Percentiles rank a stretch among this genome's conserved stretches.
phyloP scores from a whole-genome alignment of 345 rosid genomes.

The Populus simonii region DNA sequence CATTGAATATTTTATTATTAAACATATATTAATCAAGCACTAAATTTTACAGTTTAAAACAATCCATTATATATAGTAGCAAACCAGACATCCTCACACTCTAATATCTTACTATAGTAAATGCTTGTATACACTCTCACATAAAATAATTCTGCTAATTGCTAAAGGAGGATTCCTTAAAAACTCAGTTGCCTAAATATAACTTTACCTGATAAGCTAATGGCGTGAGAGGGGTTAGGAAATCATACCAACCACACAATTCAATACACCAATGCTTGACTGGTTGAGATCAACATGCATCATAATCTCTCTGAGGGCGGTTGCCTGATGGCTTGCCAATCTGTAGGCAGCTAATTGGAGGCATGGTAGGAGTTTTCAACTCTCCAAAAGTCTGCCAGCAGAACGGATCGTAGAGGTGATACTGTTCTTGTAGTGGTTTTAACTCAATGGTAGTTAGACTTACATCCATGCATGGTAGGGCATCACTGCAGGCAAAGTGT shows the following conservation, averaged over 20 bases:
- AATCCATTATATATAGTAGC: conserved; percentile 8
- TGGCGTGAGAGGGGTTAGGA: conserved; percentile 56
- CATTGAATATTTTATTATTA: conserved; percentile 12
- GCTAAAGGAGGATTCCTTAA: conserved; percentile 22
- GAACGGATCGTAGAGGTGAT: conserved; percentile 81
- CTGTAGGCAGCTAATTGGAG: conserved; percentile 82
- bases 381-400: conserved; percentile 92
- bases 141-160: conserved; percentile 10
- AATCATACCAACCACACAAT: conserved; percentile 52
- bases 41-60: conserved; percentile 13
- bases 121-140: conserved; percentile 15
- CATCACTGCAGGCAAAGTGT: conserved; percentile 92
- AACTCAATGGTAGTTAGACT: conserved; percentile 64
- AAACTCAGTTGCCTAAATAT: conserved; percentile 24
- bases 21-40: conserved; percentile 20
- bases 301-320: conserved; percentile 57
- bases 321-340: conserved; percentile 80
- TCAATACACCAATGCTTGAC: conserved; percentile 25
- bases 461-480: conserved; percentile 75
- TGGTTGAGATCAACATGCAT: conserved; percentile 47
- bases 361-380: conserved; percentile 70
- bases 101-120: conserved; percentile 15
- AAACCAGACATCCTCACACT: conserved; percentile 21
- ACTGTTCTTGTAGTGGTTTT: conserved; percentile 61
- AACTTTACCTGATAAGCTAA: conserved; percentile 26